Conservation (phyloP, 2,329 filamentous ascomycete species). For the Didymella keratinophila region DNA sequence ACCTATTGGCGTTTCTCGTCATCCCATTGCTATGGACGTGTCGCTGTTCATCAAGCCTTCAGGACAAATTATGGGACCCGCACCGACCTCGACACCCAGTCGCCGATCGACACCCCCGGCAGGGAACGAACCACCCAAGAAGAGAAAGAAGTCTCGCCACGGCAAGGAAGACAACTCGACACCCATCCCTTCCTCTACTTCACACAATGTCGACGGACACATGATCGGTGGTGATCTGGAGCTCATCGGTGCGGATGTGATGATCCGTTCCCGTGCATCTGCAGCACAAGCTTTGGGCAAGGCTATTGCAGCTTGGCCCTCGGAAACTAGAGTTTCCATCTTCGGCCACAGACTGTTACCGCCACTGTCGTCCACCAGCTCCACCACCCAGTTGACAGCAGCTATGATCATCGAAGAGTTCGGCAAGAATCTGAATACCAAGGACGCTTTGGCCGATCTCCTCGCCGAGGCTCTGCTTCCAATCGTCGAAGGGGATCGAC, state of each 20-base stretch:
- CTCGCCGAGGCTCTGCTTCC: slow-evolving; percentile 73
- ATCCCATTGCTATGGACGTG: slow-evolving; percentile 91
- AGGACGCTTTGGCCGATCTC: slow-evolving; percentile 61
- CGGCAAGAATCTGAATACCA: slow-evolving; percentile 62
- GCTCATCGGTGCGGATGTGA: slow-evolving; percentile 85
- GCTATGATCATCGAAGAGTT: slow-evolving; percentile 90
- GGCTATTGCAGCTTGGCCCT: slow-evolving; percentile 80
- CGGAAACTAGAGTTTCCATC: slow-evolving; percentile 62
- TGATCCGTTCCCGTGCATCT: slow-evolving; percentile 88
- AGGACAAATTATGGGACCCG: slow-evolving; percentile 77
- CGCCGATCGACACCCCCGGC: slow-evolving; percentile 46
- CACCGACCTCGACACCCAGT: slow-evolving; percentile 38
- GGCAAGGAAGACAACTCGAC: slow-evolving; percentile 66
- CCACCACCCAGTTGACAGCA: slow-evolving; percentile 85
- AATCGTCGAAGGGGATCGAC: slow-evolving; percentile 83
- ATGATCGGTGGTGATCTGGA: slow-evolving; percentile 98
- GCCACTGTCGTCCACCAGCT: slow-evolving; percentile 74
- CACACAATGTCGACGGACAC: slow-evolving; percentile 93
- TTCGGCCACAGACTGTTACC: slow-evolving; percentile 72
- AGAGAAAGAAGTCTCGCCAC: slow-evolving; percentile 82
- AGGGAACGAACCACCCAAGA: slow-evolving; percentile 65
- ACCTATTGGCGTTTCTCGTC: slow-evolving; percentile 88
- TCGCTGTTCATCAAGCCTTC: slow-evolving; percentile 92
- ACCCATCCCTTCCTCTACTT: slow-evolving; percentile 64
- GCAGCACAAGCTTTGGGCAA: slow-evolving; percentile 87